These are phyloP conservation scores for Dryadomyces quercivorus DNA, from an alignment of 2,329 filamentous ascomycete species.

Conservation along the genomic window DNA sequence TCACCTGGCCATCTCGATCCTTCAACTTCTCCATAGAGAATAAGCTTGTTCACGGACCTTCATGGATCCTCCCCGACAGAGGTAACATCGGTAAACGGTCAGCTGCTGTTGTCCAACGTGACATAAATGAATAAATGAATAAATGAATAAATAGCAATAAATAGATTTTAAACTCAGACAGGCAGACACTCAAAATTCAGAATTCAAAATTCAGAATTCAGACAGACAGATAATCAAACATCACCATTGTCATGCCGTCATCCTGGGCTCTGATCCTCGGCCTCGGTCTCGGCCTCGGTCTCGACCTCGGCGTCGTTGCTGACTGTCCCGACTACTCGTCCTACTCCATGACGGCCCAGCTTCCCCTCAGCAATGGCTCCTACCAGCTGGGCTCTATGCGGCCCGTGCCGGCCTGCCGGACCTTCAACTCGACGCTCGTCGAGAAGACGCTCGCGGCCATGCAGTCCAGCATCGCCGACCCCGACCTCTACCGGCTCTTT, in stretches of 20 bases:
- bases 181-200: no score
- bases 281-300: not conserved
- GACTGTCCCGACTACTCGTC: constrained; percentile 52
- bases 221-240: no score
- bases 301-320: not conserved
- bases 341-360: constrained; percentile 47
- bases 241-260: no score
- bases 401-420: constrained; percentile 63
- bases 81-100: no score
- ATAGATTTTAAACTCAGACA: no score
- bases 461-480: constrained; percentile 58
- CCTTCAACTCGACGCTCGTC: constrained; percentile 64
- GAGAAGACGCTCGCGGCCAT: constrained; percentile 65
- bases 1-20: not conserved
- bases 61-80: no score
- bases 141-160: no score
- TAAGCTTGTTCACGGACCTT: no score
- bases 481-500: constrained; percentile 61
- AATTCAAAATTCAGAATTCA: no score
- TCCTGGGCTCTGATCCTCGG: not conserved
- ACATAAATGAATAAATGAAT: no score
- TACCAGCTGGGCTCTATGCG: constrained; percentile 71
- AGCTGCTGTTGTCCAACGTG: no score
- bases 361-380: constrained; percentile 64
- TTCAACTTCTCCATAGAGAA: no score